Conservation (phyloP, 345 rosid genomes). For the Moricandia arvensis region DNA sequence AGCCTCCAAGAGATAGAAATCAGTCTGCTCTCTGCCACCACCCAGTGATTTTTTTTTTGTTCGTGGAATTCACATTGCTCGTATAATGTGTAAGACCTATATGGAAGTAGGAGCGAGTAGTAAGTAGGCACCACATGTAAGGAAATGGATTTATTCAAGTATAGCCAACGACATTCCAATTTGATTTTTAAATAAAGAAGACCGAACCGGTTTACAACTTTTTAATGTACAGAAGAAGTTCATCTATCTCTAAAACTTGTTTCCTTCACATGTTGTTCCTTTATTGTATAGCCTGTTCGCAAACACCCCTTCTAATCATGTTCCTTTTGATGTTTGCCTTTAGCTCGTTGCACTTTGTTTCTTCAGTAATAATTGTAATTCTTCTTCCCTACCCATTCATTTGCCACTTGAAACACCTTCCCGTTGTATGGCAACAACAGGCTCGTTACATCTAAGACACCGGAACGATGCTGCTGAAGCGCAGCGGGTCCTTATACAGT, state of each 20-base stretch:
- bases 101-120: constrained; percentile 23
- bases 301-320: constrained; percentile 6
- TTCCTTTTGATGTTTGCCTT: not conserved
- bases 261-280: constrained; percentile 18
- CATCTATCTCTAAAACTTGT: constrained; percentile 11
- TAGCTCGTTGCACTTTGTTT: constrained; percentile 6
- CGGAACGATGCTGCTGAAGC: constrained; percentile 70
- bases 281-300: constrained; percentile 7
- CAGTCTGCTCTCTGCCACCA: constrained; percentile 27
- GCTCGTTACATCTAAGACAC: constrained; percentile 75
- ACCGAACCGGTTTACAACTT: not conserved
- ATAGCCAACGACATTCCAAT: not conserved
- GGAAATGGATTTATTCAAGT: constrained; percentile 17
- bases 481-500: constrained; percentile 89
- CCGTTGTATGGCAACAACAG: constrained; percentile 82
- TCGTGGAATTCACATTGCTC: not conserved
- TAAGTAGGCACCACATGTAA: constrained; percentile 19
- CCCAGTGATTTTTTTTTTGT: not conserved
- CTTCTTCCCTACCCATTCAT: not conserved
- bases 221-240: constrained; percentile 2
- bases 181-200: constrained; percentile 14
- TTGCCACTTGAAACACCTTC: constrained; percentile 42
- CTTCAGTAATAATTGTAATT: not conserved
- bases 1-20: constrained; percentile 87
- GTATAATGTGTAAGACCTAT: constrained; percentile 8